phyloP scores from a whole-genome alignment of 2,329 filamentous ascomycete genomes.

The Dactylonectria macrodidyma region DNA sequence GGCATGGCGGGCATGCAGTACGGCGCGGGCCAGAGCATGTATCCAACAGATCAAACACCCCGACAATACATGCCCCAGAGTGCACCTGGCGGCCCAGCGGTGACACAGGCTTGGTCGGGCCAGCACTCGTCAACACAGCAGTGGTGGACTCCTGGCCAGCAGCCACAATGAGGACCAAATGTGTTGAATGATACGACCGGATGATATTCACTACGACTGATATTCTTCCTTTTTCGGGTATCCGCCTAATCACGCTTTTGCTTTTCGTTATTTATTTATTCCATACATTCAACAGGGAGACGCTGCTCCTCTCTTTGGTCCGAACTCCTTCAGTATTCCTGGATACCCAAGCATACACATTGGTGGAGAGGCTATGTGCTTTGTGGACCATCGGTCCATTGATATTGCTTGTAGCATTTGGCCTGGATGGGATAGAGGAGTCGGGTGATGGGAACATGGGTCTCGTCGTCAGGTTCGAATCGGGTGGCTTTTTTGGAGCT shows the following conservation, averaged over 20 bases:
- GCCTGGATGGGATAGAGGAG: conserved; percentile 58
- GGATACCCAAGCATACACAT: conserved; percentile 56
- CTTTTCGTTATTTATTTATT: conserved; percentile 35
- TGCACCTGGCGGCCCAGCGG: conserved; percentile 64
- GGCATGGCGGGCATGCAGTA: conserved; percentile 74
- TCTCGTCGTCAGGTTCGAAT: conserved; percentile 27
- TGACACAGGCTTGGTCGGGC: conserved; percentile 68
- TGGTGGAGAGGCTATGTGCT: conserved; percentile 55
- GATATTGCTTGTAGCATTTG: conserved; percentile 53
- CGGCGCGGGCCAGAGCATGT: conserved; percentile 70
- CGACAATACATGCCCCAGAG: conserved; percentile 79
- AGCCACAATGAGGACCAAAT: conserved; percentile 53
- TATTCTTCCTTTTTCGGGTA: conserved; percentile 31
- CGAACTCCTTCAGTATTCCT: conserved; percentile 50
- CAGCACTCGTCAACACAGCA: conserved; percentile 75
- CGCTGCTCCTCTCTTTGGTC: conserved; percentile 43
- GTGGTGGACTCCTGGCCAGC: conserved; percentile 69
- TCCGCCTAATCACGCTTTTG: conserved; percentile 31
- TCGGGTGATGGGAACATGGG: conserved; percentile 47
- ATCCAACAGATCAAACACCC: conserved; percentile 74
- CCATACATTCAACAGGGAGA: conserved; percentile 34
- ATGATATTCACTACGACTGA: conserved; percentile 39
- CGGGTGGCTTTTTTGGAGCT: conserved; percentile 30
- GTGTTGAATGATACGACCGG: conserved; percentile 41
- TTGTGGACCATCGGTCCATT: conserved; percentile 50